These are phyloP conservation scores for Vaccinium myrtillus DNA, from an alignment of 148 eudicot species.

Conservation along the genomic window DNA sequence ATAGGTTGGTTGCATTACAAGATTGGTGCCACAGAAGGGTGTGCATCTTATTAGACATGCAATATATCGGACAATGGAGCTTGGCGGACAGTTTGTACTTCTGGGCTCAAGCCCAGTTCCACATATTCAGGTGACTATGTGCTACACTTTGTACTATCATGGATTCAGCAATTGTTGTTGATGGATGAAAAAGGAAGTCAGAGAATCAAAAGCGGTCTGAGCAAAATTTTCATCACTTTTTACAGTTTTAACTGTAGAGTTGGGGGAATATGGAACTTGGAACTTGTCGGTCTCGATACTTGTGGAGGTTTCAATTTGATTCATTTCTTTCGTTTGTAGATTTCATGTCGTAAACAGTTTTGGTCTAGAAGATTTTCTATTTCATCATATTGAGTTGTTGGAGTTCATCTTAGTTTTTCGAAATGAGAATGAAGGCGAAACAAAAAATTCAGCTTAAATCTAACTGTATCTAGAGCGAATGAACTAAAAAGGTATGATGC, in stretches of 20 bases:
- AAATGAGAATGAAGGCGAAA: background rate
- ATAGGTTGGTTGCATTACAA: conserved; percentile 92
- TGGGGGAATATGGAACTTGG: background rate
- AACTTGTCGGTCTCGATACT: background rate
- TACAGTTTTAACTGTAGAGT: background rate
- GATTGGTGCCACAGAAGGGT: conserved; percentile 95
- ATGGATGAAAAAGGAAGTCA: background rate
- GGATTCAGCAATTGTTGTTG: background rate
- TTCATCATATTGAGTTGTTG: background rate
- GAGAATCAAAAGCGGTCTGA: background rate
- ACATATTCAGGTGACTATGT: conserved; percentile 65
- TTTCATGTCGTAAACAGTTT: background rate
- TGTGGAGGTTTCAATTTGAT: background rate
- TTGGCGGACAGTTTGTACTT: conserved; percentile 93
- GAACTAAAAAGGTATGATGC: background rate
- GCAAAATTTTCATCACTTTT: background rate
- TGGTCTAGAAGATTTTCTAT: background rate
- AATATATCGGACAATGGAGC: conserved; percentile 72
- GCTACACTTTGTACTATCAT: conserved; percentile 3
- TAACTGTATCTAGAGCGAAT: background rate
- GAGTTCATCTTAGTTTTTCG: background rate
- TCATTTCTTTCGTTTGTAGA: background rate
- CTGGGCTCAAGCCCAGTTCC: conserved; percentile 94
- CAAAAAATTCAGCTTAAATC: background rate
- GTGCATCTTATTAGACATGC: conserved; percentile 98